Conservation (phyloP, 148 eudicot genomes). For the Bassia scoparia region DNA sequence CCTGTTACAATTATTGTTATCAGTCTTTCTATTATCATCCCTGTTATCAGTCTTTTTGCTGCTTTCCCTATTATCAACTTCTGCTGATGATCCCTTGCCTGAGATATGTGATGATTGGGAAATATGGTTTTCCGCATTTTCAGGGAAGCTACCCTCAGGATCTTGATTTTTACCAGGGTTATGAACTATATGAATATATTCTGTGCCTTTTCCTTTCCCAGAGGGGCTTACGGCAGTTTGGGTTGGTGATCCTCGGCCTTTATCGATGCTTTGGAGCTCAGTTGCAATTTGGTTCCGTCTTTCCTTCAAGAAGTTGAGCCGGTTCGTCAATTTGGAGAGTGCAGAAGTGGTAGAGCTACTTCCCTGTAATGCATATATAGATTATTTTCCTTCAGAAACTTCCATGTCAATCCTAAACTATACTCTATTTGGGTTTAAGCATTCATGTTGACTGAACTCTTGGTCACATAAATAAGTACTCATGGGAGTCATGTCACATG, state of each 20-base stretch:
- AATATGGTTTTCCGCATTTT: constrained; percentile 20
- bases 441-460: not conserved
- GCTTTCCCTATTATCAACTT: constrained; percentile 19
- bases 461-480: not conserved
- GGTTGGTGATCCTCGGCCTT: constrained; percentile 36
- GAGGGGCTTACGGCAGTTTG: constrained; percentile 27
- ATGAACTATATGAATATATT: constrained; percentile 20
- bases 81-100: constrained; percentile 23
- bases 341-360: constrained; percentile 51
- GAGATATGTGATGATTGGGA: constrained; percentile 22
- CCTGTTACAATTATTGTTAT: no score
- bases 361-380: constrained; percentile 43
- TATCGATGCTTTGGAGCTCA: constrained; percentile 72
- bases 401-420: not conserved
- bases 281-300: constrained; percentile 55
- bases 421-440: not conserved
- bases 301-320: constrained; percentile 90
- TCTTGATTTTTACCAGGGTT: constrained; percentile 31
- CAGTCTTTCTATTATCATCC: constrained; percentile 4
- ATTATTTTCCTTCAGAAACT: constrained; percentile 3
- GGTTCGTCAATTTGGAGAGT: constrained; percentile 75
- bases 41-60: constrained; percentile 11
- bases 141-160: constrained; percentile 20
- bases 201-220: constrained; percentile 34
- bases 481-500: not conserved